Evolutionary conservation across 495 filamentous ascomycete species (phyloP).

Genomic region (Staphylotrichum longicolle): DNA sequence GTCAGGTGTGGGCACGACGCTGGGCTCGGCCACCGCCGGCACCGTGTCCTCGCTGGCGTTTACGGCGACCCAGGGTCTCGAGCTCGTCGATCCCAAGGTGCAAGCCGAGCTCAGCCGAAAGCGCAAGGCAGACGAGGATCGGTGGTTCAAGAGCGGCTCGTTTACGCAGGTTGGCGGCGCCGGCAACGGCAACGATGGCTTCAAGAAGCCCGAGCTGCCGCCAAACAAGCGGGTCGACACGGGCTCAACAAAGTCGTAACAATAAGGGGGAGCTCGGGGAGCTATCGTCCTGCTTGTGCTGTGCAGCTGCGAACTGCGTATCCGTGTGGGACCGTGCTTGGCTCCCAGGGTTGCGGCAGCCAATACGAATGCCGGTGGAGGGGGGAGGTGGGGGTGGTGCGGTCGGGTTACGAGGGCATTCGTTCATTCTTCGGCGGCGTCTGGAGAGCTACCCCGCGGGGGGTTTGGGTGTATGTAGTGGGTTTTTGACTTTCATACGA

Average conservation of each 20-base stretch:
- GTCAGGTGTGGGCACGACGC: slow-evolving; percentile 69
- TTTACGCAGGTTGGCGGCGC: slow-evolving; percentile 79
- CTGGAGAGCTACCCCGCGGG: no score
- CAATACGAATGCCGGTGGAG: no score
- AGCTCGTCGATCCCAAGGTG: slow-evolving; percentile 92
- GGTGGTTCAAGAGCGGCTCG: slow-evolving; percentile 93
- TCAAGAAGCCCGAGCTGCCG: slow-evolving; percentile 62
- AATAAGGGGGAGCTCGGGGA: background rate
- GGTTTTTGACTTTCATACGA: no score
- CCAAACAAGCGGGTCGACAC: slow-evolving; percentile 59
- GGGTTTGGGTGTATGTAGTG: no score
- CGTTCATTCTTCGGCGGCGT: no score
- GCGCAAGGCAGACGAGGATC: slow-evolving; percentile 87
- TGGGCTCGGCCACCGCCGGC: slow-evolving; percentile 55
- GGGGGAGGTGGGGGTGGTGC: no score
- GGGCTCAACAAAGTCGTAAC: slow-evolving; percentile 44
- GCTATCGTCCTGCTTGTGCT: no score
- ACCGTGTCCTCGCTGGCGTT: slow-evolving; percentile 89
- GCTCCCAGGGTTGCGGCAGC: no score
- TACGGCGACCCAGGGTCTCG: slow-evolving; percentile 89
- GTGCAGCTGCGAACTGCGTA: no score
- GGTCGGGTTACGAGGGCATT: no score
- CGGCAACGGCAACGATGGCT: slow-evolving; percentile 33
- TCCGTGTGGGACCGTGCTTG: no score
- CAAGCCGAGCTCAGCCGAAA: slow-evolving; percentile 79